Conservation (phyloP, 2,329 filamentous ascomycete genomes). For the Madurella mycetomatis region DNA sequence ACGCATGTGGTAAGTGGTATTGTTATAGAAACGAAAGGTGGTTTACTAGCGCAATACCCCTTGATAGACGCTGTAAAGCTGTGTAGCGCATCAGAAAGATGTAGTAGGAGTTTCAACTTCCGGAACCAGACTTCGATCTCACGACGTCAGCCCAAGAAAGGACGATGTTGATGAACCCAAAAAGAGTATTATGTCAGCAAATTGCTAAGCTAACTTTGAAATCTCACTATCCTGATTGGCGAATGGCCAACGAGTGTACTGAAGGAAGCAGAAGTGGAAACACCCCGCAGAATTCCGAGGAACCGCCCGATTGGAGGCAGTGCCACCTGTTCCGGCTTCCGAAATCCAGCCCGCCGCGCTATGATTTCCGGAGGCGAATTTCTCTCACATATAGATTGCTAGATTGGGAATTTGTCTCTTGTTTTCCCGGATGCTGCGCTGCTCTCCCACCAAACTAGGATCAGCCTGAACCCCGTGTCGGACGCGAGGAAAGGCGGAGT, state of each 20-base stretch:
- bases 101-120: no score
- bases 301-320: not conserved
- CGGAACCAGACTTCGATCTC: not conserved
- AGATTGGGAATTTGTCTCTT: not conserved
- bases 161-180: not conserved
- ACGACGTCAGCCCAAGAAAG: not conserved
- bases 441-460: not conserved
- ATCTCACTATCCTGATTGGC: conserved; percentile 15
- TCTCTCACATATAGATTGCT: not conserved
- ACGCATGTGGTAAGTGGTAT: no score
- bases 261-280: conserved; percentile 3
- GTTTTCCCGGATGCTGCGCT: not conserved
- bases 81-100: no score
- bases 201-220: conserved; percentile 11
- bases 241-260: conserved; percentile 5
- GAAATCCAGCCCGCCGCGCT: not conserved
- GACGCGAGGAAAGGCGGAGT: not conserved
- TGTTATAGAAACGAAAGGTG: no score
- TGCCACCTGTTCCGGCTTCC: conserved; percentile 7
- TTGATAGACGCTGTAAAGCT: no score
- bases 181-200: conserved; percentile 2
- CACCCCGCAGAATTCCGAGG: conserved; percentile 16
- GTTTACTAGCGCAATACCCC: no score
- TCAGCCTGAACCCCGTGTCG: not conserved
- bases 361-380: conserved; percentile 13